These are phyloP conservation scores for Cotoneaster glaucophyllus DNA, from an alignment of 306 rosid genomes.

Conservation along the genomic window DNA sequence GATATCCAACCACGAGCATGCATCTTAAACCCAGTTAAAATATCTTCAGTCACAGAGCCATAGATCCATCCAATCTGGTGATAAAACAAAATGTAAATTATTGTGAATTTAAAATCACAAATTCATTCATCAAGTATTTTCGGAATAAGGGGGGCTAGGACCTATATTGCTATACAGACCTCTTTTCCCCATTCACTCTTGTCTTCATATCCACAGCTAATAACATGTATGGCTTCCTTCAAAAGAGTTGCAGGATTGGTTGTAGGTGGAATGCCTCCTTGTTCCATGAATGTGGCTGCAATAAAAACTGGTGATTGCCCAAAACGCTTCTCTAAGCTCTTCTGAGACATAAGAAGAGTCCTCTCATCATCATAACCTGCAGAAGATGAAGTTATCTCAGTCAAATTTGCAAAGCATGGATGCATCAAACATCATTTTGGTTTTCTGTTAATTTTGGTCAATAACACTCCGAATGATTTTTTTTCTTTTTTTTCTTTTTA, in stretches of 20 bases:
- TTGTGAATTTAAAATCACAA: not conserved
- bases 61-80: conserved; percentile 99
- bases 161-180: conserved; percentile 38
- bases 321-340: conserved; percentile 96
- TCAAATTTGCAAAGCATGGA: not conserved
- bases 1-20: conserved; percentile 99
- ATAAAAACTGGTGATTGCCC: conserved; percentile 98
- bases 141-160: not conserved
- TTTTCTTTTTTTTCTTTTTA: not conserved
- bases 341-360: conserved; percentile 84
- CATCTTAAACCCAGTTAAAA: conserved; percentile 98
- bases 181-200: conserved; percentile 99
- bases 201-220: conserved; percentile 98
- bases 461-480: not conserved
- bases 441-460: not conserved
- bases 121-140: not conserved
- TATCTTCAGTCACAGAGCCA: conserved; percentile 99
- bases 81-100: not conserved
- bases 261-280: conserved; percentile 95
- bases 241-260: conserved; percentile 96
- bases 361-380: conserved; percentile 96
- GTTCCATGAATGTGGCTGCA: conserved; percentile 97
- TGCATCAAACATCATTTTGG: conserved; percentile 1
- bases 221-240: conserved; percentile 98
- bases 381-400: conserved; percentile 9